Base-by-base conservation (phyloP, 2,329 filamentous ascomycete genomes). In the Trichoderma sp. region DNA sequence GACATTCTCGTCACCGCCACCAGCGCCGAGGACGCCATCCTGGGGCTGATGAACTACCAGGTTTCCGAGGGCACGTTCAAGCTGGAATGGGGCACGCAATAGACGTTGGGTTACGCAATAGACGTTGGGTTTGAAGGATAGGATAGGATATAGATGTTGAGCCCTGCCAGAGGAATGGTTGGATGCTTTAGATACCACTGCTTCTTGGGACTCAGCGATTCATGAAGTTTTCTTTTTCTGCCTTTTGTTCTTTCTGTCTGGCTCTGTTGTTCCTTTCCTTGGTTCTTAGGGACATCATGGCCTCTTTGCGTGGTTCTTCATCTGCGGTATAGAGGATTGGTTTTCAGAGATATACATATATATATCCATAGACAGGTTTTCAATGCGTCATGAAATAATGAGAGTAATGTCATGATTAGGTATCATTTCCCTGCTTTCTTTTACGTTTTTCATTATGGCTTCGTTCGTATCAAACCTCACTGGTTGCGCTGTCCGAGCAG, bases 1-100 rank as follows among this genome's bases (percentile, higher is more conserved):
- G 81, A 84, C 12, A 98, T 99, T 69, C 78, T 98, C 71, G 88
- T 90, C 1, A 91, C 94, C 74, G 92, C 91, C 6, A 83, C 82
- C 71, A 86, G 83, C 56, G 85, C 90, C 1, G 88, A 91, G 51
- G 89, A 91, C 63, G 92, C 93, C 15, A 82, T 96, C 68, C 78
- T 81, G 67, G 84, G 83, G 51, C 79, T 99, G 76, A 83, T 80
- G 67, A 83, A 90, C 43, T 99, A 99, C 79, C 85, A 87, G 78
- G 85, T 89, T 52, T 90, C 90, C 0, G 83, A 88, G 69, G 90
- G 89, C 10, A 85, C 91, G 59, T 92, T 92, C 75, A 88, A 93
- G 72, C 79, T 98, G 76, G 82, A 92, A 66, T 99, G 95, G 95
- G 88, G 85, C 3, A 85, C 83, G 69, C 84, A 89, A 75, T 89